Conservation (phyloP, 2,329 filamentous ascomycete species). For the Neofusicoccum cordaticola region DNA sequence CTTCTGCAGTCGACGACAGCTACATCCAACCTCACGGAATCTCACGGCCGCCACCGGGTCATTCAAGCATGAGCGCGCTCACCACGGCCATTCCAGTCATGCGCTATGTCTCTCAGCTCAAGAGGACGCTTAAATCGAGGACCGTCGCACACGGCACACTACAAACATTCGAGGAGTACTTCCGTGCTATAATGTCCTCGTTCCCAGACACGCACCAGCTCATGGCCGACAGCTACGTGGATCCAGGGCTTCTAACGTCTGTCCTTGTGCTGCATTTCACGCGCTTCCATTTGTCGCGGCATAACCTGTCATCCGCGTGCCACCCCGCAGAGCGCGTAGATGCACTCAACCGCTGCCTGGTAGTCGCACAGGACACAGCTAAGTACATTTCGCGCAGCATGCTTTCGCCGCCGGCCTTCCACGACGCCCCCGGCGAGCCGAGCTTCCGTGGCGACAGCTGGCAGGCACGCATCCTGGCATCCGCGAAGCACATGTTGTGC, state of each 20-base stretch:
- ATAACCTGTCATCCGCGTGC: slow-evolving; percentile 76
- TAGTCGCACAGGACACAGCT: slow-evolving; percentile 74
- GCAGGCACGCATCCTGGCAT: slow-evolving; percentile 59
- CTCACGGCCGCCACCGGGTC: slow-evolving; percentile 35
- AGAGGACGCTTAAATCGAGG: slow-evolving; percentile 66
- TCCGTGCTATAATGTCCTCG: slow-evolving; percentile 68
- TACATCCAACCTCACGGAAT: slow-evolving; percentile 59
- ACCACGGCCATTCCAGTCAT: slow-evolving; percentile 79
- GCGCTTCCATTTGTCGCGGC: slow-evolving; percentile 81
- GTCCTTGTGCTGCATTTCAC: slow-evolving; percentile 77
- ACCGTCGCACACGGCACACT: slow-evolving; percentile 65
- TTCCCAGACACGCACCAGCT: slow-evolving; percentile 75
- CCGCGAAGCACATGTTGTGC: slow-evolving; percentile 72
- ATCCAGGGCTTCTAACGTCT: slow-evolving; percentile 71
- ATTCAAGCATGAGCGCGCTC: slow-evolving; percentile 60
- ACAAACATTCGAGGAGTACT: slow-evolving; percentile 77
- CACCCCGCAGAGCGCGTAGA: slow-evolving; percentile 62
- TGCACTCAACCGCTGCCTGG: slow-evolving; percentile 75
- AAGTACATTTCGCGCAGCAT: slow-evolving; percentile 68
- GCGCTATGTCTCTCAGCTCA: slow-evolving; percentile 70
- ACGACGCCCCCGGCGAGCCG: slow-evolving; percentile 6
- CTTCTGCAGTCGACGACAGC: slow-evolving; percentile 77
- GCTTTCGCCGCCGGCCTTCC: slow-evolving; percentile 37
- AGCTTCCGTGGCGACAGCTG: slow-evolving; percentile 37
- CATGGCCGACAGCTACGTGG: slow-evolving; percentile 63